Conservation (phyloP, 75 land plant species). For the Pinus albicaulis region DNA sequence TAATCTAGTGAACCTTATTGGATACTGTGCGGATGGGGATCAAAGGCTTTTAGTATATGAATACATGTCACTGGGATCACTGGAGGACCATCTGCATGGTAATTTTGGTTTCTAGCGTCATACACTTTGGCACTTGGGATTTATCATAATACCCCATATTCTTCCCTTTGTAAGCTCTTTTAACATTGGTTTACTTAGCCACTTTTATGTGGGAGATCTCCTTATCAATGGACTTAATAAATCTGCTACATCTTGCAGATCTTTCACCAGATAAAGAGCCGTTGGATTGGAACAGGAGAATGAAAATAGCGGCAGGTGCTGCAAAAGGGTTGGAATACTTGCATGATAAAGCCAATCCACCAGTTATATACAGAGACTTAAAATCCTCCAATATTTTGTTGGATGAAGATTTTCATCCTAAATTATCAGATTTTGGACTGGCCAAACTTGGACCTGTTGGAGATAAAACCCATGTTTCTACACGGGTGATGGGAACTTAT, state of each 20-base stretch:
- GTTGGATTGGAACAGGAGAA: slow-evolving; percentile 15
- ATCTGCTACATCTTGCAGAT: slow-evolving; percentile 9
- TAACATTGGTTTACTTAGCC: not conserved
- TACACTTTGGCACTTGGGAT: no score
- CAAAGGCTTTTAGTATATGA: slow-evolving; percentile 47
- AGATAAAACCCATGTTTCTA: slow-evolving; percentile 24
- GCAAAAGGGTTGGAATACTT: slow-evolving; percentile 21
- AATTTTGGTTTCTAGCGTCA: no score
- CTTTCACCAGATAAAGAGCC: slow-evolving; percentile 21
- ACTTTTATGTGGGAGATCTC: not conserved
- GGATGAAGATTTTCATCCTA: slow-evolving; percentile 23
- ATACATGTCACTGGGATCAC: slow-evolving; percentile 46
- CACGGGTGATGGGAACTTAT: slow-evolving; percentile 26
- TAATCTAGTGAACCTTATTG: slow-evolving; percentile 46
- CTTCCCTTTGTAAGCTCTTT: no score
- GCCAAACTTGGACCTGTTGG: slow-evolving; percentile 29
- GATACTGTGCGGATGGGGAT: slow-evolving; percentile 57
- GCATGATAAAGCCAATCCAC: slow-evolving; percentile 25
- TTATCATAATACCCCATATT: no score
- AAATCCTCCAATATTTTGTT: slow-evolving; percentile 24
- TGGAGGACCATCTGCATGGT: slow-evolving; percentile 59
- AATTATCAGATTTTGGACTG: slow-evolving; percentile 25
- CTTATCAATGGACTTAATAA: not conserved
- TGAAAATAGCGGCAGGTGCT: slow-evolving; percentile 10
- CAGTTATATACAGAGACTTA: slow-evolving; percentile 21